Conservation (phyloP, 2,329 filamentous ascomycete genomes). For the Cytospora chrysosperma region DNA sequence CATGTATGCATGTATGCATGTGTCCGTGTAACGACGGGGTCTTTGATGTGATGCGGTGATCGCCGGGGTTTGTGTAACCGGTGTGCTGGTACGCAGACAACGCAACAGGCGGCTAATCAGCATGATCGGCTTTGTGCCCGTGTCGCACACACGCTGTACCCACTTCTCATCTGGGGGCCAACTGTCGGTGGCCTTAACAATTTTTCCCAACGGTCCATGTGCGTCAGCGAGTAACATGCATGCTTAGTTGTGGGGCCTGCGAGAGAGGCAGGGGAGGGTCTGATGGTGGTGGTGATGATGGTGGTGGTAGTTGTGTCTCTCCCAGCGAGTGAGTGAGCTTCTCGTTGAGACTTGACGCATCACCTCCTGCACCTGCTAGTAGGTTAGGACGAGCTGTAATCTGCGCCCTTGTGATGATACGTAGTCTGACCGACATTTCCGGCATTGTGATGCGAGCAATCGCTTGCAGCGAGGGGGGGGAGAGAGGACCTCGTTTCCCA, state of each 20-base stretch:
- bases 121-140: not conserved
- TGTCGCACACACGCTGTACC: not conserved
- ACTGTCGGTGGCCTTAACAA: slow-evolving; percentile 21
- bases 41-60: not conserved
- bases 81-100: not conserved
- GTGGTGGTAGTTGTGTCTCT: too few species aligned
- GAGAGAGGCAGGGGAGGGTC: not conserved
- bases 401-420: slow-evolving; percentile 1
- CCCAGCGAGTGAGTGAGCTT: slow-evolving; percentile 2
- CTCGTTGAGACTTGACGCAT: not conserved
- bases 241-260: not conserved
- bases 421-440: slow-evolving; percentile 15
- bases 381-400: not conserved
- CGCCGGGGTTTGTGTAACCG: slow-evolving; percentile 1
- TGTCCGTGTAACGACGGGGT: slow-evolving; percentile 2
- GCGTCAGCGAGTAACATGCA: slow-evolving; percentile 12
- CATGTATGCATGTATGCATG: too few species aligned
- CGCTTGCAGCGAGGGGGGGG: not conserved
- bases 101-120: not conserved
- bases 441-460: not conserved
- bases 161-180: slow-evolving; percentile 4
- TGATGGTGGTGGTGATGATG: too few species aligned
- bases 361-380: slow-evolving; percentile 8
- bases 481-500: not conserved
- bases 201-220: slow-evolving; percentile 1